Conservation (phyloP, 805 yeast genomes). For the Maudiozyma pseudohumilis region DNA sequence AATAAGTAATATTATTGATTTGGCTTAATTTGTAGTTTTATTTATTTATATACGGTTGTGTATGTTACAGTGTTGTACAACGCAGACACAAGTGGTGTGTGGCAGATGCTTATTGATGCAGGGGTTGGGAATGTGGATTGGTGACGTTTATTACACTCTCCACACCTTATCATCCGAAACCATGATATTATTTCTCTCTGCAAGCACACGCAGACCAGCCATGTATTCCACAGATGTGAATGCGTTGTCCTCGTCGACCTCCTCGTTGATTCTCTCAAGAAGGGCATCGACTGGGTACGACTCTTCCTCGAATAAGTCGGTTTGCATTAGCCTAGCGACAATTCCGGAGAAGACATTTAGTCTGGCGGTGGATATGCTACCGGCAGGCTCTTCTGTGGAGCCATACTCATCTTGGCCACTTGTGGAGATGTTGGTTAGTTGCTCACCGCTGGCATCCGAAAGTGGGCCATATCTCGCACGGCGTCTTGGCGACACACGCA, state of each 20-base stretch:
- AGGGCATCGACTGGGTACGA: slow-evolving; percentile 33
- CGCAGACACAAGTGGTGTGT: too few species aligned
- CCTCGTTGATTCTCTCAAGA: slow-evolving; percentile 35
- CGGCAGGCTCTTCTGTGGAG: slow-evolving; percentile 16
- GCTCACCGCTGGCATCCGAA: slow-evolving; percentile 17
- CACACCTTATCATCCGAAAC: slow-evolving; percentile 39
- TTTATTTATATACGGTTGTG: too few species aligned
- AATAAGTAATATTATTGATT: too few species aligned
- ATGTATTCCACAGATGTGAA: slow-evolving; percentile 36
- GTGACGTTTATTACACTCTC: slow-evolving; percentile 35
- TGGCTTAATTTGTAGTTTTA: too few species aligned
- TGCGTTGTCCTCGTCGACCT: slow-evolving; percentile 39
- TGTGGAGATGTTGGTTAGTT: slow-evolving; percentile 14
- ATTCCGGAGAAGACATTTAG: slow-evolving; percentile 36
- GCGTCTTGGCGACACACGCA: slow-evolving; percentile 27
- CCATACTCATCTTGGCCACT: slow-evolving; percentile 11
- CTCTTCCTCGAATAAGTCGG: slow-evolving; percentile 36
- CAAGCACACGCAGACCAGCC: slow-evolving; percentile 36
- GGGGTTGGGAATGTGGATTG: too few species aligned
- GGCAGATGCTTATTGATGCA: too few species aligned
- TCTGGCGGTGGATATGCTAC: slow-evolving; percentile 42
- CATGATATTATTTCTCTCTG: slow-evolving; percentile 38
- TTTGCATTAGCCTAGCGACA: slow-evolving; percentile 38
- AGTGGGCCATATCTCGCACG: slow-evolving; percentile 17
- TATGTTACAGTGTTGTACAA: too few species aligned